Evolutionary conservation across 2,329 filamentous ascomycete genomes (phyloP), one percentile per base, ranked within the genome.

Genomic region (Aureobasidium sp.): DNA sequence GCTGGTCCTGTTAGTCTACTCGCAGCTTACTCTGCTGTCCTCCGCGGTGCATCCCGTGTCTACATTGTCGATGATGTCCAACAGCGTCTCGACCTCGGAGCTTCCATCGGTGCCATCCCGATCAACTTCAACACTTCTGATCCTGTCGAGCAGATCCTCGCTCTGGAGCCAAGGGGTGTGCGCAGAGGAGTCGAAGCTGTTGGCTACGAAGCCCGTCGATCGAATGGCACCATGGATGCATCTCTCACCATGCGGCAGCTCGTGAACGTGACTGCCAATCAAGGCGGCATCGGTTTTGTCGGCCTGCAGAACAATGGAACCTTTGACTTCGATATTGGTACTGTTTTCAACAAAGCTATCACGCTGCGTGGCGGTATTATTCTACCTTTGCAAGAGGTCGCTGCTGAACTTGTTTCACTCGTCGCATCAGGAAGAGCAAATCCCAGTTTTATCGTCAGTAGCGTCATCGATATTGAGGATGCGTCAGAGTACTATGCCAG

Each of bases 1-100:
- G 65, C 65, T 15, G 65, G 66, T 1, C 66, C 66, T 0, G 60
- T 65, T 20, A 62, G 66, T 34, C 62, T 68, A 25, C 64, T 68
- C 37, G 61, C 61, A 4, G 62, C 62, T 2, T 64, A 67, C 52
- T 64, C 66, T 0, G 66, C 67, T 6, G 53, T 64, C 12, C 44
- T 68, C 17, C 63, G 66, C 17, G 65, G 67, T 36, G 66, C 67
- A 1, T 64, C 65, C 1, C 20, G 42, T 2, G 62, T 66, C 53
- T 67, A 68, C 64, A 57, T 53, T 15, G 61, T 68, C 25, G 66
- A 68, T 55, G 53, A 65, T 25, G 64, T 66, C 1, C 41, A 41
- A 12, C 36, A 53, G 3, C 65, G 67, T 12, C 66, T 68, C 15
- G 63, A 51, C 20, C 44, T 59, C 15, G 66, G 63, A 11, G 59